These are phyloP conservation scores for Phytophthora pluvialis DNA, from an alignment of 352 stramenopile species.

Conservation along the genomic window DNA sequence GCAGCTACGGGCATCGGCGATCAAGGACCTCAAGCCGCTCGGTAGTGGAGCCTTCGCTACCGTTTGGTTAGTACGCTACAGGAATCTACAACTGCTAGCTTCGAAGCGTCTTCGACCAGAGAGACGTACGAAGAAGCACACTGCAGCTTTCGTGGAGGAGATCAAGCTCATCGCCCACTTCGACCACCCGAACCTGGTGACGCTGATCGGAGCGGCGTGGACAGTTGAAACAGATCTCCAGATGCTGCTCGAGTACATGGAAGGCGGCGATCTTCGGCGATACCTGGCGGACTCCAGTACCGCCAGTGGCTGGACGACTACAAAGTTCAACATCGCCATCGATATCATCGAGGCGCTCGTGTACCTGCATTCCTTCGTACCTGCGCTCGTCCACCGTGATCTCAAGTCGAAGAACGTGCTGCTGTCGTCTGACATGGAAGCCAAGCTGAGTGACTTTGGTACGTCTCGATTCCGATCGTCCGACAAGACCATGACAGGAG, in stretches of 20 bases:
- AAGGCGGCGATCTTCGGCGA: constrained; percentile 39
- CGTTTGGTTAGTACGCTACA: constrained; percentile 34
- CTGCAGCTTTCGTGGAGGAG: constrained; percentile 40
- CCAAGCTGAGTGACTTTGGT: constrained; percentile 40
- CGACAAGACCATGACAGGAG: constrained; percentile 40
- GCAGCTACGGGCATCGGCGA: constrained; percentile 26
- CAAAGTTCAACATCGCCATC: constrained; percentile 39
- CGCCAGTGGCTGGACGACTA: constrained; percentile 17
- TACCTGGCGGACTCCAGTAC: constrained; percentile 20
- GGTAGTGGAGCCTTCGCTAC: constrained; percentile 27
- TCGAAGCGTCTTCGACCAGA: constrained; percentile 35
- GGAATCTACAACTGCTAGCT: constrained; percentile 27
- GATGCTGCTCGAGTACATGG: constrained; percentile 50
- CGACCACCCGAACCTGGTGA: constrained; percentile 47
- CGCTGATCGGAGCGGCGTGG: constrained; percentile 45
- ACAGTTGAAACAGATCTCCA: constrained; percentile 45
- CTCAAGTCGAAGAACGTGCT: constrained; percentile 66
- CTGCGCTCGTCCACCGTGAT: constrained; percentile 55
- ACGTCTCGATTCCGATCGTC: constrained; percentile 23
- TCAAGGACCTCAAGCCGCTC: constrained; percentile 29
- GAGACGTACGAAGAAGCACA: constrained; percentile 24
- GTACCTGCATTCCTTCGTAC: constrained; percentile 46
- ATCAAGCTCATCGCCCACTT: constrained; percentile 53
- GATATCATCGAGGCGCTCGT: constrained; percentile 44
- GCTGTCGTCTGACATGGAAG: constrained; percentile 24